Evolutionary conservation across 257 asterid species (phyloP), one percentile per base, ranked within the genome.

Genomic region (Fraxinus excelsior): DNA sequence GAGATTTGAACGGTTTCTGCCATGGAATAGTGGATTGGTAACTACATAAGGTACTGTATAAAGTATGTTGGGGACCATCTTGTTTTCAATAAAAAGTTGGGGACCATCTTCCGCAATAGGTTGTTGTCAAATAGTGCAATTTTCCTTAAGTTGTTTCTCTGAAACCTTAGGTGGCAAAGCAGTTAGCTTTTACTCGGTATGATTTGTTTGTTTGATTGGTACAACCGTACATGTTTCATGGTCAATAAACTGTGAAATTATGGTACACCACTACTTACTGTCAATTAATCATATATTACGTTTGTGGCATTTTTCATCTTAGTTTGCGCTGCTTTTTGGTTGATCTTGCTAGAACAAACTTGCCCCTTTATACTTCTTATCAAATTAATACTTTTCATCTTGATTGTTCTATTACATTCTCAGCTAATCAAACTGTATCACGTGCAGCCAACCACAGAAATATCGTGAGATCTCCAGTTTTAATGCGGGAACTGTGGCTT

Each of bases 401-500:
- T 40, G 13, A 49, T 40, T 31, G 67, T 73, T 62, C 69, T 21
- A 26, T 62, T 62, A 49, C 72, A 51, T 70, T 42, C 37, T 69
- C 62, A 23, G 51, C 68, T 82, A 75, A 76, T 80, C 75, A 49
- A 37, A 46, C 35, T 79, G 64, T 86, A 72, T 81, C 78, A 38
- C 65, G 71, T 80, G 87, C 96, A 96, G 99, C 98, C 78, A 93
- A 91, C 79, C 99, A 96, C 84, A 84, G 99, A 89, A 93, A 93
- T 86, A 96, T 96, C 64, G 99, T 96, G 40, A 89, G 98, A 79
- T 90, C 96, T 75, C 78, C 97, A 72, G 92, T 83, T 73, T 80
- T 96, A 81, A 96, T 96, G 99, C 92, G 99, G 77, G 99, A 96
- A 87, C 86, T 96, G 69, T 96, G 99, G 99, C 97, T 95, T 76